Base-by-base conservation (phyloP, 345 rosid species). In the Psidium friedrichsthalianum region DNA sequence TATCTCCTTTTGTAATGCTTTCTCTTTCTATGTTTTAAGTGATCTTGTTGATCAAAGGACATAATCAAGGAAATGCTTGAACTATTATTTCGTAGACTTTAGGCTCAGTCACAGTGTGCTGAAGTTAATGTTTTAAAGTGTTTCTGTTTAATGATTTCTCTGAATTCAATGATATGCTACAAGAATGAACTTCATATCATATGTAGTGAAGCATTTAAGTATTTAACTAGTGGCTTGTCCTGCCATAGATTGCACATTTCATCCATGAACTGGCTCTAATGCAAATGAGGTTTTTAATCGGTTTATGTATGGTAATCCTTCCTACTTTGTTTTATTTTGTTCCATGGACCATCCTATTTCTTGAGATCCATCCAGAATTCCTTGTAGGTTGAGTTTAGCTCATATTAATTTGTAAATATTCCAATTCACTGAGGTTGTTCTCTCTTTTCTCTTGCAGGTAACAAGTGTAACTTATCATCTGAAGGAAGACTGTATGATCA, bases 111-210 rank as follows among this genome's bases (percentile, higher is more conserved):
- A 36, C 36, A 36, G 36, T 36, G 36, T 36, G 36, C 36, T 36
- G 36, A 36, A 36, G 36, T 36, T 36, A 36, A 36, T 36, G 36
- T 36, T 36, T 36, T 36, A 36, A 36, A 36, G 99, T 97, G 74
- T n/a, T 36, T 29, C 57, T 40, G 49, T 53, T 58, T 47, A n/a
- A 16, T 51, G 53, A 24, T 83, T 54, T 83, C 21, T 56, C 84
- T 83, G 22, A 53, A 18, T 56, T 4, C 25, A 6, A 5, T 40
- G 49, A 29, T 56, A 40, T 83, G 1, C 10, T 55, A 56, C 74
- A 83, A 18, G 47, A 69, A 8, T 36, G 80, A 20, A 36, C 80
- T 36, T 36, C 21, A 32, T 69, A 69, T 69, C 80, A 69, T 36
- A 69, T 69, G 47, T 47, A 69, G 80, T 36, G 80, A 36, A 20